Evolutionary conservation across 2,329 filamentous ascomycete species (phyloP).

Genomic region (Emericellopsis cladophorae): DNA sequence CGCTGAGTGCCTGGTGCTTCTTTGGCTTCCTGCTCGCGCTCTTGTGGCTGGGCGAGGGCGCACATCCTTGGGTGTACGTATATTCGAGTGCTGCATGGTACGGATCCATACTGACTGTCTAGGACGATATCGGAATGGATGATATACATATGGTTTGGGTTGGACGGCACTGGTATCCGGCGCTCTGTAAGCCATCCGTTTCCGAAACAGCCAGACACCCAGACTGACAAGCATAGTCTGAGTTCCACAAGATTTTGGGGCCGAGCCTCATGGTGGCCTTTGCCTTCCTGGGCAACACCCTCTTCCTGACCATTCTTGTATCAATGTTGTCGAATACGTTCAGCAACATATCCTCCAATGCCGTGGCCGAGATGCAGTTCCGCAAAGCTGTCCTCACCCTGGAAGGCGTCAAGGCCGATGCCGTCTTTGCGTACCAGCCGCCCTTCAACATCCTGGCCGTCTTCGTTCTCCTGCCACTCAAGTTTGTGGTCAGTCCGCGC

Average conservation of each 20-base stretch:
- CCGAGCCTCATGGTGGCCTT: constrained; percentile 73
- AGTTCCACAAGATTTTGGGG: constrained; percentile 71
- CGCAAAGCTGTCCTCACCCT: constrained; percentile 70
- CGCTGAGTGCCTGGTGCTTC: constrained; percentile 72
- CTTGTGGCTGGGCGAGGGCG: constrained; percentile 60
- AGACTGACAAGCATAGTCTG: constrained; percentile 25
- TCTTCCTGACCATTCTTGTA: constrained; percentile 81
- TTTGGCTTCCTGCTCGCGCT: constrained; percentile 69
- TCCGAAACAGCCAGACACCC: not conserved
- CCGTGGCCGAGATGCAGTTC: constrained; percentile 74
- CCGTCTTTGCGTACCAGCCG: constrained; percentile 70
- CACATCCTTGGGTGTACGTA: constrained; percentile 42
- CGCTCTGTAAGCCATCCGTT: constrained; percentile 28
- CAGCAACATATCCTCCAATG: constrained; percentile 62
- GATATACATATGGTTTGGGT: constrained; percentile 86
- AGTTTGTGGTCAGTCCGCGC: constrained; percentile 63
- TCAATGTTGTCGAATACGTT: constrained; percentile 82
- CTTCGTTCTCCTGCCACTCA: constrained; percentile 61
- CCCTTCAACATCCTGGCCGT: constrained; percentile 76
- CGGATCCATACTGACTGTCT: constrained; percentile 2
- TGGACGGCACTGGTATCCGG: constrained; percentile 58
- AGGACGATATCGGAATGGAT: constrained; percentile 77
- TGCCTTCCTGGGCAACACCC: constrained; percentile 73
- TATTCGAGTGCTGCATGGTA: not conserved
- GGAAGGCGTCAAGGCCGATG: constrained; percentile 75